phyloP scores from a whole-genome alignment of 1,139 yeast species.

The Kodamaea alishanica region DNA sequence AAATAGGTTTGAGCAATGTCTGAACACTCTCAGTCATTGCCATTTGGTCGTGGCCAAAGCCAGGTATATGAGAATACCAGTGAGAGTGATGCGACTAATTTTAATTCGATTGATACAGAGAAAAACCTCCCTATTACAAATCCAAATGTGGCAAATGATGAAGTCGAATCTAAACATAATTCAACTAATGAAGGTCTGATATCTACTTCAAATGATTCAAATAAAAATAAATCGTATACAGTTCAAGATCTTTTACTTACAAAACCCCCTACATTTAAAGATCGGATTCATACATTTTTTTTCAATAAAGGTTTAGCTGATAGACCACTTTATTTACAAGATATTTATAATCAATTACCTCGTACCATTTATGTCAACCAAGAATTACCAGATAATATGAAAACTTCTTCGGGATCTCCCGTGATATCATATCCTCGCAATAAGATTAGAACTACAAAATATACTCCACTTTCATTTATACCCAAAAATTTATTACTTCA shows the following conservation, averaged over 20 bases:
- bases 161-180: neutral
- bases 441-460: constrained; percentile 93
- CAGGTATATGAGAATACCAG: neutral
- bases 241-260: constrained; percentile 24
- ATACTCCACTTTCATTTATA: constrained; percentile 82
- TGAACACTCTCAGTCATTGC: neutral
- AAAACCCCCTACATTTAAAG: constrained; percentile 32
- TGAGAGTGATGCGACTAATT: neutral
- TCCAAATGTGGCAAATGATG: neutral
- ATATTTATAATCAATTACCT: constrained; percentile 34
- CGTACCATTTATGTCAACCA: constrained; percentile 39
- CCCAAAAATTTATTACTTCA: constrained; percentile 81
- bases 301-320: constrained; percentile 30
- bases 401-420: constrained; percentile 50
- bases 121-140: neutral
- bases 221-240: constrained; percentile 3
- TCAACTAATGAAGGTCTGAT: neutral
- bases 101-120: neutral
- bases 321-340: constrained; percentile 35
- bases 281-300: constrained; percentile 25
- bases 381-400: constrained; percentile 31
- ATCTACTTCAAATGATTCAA: too few species aligned
- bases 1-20: too few species aligned
- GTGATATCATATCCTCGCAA: constrained; percentile 64
- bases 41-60: neutral